Evolutionary conservation across 2,329 filamentous ascomycete species (phyloP).

Genomic region (Paracamarosporium sp.): DNA sequence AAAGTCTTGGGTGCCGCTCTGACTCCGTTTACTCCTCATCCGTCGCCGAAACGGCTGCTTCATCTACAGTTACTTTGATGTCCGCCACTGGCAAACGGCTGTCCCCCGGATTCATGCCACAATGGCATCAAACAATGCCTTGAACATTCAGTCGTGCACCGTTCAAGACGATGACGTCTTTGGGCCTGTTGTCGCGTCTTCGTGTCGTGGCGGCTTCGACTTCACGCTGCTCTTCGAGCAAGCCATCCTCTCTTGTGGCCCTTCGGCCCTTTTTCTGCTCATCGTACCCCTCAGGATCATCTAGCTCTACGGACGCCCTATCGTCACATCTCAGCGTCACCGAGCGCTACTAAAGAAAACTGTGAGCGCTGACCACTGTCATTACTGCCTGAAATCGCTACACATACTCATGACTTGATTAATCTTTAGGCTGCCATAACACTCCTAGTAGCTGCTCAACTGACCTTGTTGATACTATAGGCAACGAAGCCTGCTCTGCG

Average conservation of each 20-base stretch:
- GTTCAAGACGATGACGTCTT: slow-evolving; percentile 24
- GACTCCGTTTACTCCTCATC: slow-evolving; percentile 7
- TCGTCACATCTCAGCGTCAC: slow-evolving; percentile 12
- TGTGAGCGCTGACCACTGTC: slow-evolving; percentile 10
- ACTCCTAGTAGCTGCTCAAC: slow-evolving; percentile 9
- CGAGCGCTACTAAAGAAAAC: slow-evolving; percentile 7
- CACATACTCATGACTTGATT: slow-evolving; percentile 9
- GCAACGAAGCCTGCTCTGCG: slow-evolving; percentile 10
- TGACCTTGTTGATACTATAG: slow-evolving; percentile 9
- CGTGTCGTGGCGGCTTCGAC: slow-evolving; percentile 33
- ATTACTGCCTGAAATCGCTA: slow-evolving; percentile 10
- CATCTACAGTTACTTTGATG: slow-evolving; percentile 10
- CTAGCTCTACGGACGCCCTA: slow-evolving; percentile 8
- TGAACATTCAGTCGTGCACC: slow-evolving; percentile 8
- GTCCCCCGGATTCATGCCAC: slow-evolving; percentile 10
- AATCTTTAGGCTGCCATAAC: slow-evolving; percentile 11
- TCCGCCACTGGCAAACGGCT: slow-evolving; percentile 10
- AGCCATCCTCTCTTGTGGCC: slow-evolving; percentile 23
- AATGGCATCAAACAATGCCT: slow-evolving; percentile 10
- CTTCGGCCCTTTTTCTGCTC: slow-evolving; percentile 9
- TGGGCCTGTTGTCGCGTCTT: slow-evolving; percentile 19
- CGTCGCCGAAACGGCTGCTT: slow-evolving; percentile 4
- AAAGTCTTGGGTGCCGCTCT: slow-evolving; percentile 6
- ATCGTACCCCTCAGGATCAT: slow-evolving; percentile 7
- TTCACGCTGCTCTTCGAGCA: slow-evolving; percentile 37